A percentile compares a stretch with the other conserved stretches of the same genome.
Conservation (phyloP, 2,329 filamentous ascomycete genomes). For the Tricladium varicosporioides region DNA sequence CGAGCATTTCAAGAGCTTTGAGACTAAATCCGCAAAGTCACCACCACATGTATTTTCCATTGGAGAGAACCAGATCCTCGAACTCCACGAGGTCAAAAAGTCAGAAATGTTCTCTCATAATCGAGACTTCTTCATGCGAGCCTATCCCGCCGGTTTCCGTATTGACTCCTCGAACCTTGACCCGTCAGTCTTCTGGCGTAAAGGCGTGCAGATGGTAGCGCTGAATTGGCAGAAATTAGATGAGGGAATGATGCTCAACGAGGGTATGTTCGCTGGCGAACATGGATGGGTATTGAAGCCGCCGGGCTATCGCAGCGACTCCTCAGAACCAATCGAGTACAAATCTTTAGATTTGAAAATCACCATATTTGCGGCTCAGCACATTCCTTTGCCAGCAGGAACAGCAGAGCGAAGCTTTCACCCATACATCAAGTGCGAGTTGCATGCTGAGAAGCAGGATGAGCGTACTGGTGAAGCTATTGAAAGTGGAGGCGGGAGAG, state of each 20-base stretch:
- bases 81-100: slow-evolving; percentile 53
- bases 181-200: slow-evolving; percentile 80
- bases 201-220: slow-evolving; percentile 86
- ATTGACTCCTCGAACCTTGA: slow-evolving; percentile 85
- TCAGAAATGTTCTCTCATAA: slow-evolving; percentile 76
- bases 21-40: slow-evolving; percentile 58
- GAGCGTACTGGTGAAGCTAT: slow-evolving; percentile 35
- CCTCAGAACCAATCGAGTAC: slow-evolving; percentile 35
- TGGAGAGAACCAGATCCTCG: slow-evolving; percentile 62
- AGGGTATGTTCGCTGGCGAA: slow-evolving; percentile 83
- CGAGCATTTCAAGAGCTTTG: slow-evolving; percentile 74
- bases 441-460: slow-evolving; percentile 69
- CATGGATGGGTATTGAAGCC: slow-evolving; percentile 87
- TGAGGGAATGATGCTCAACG: slow-evolving; percentile 93
- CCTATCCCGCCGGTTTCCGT: slow-evolving; percentile 80
- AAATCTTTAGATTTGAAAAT: slow-evolving; percentile 66
- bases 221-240: slow-evolving; percentile 93
- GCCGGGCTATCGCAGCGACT: slow-evolving; percentile 59
- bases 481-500: slow-evolving; percentile 46
- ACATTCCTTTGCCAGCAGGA: slow-evolving; percentile 64
- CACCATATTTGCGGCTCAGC: slow-evolving; percentile 73
- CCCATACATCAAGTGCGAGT: slow-evolving; percentile 74
- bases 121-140: slow-evolving; percentile 76
- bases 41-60: slow-evolving; percentile 68
- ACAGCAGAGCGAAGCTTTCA: slow-evolving; percentile 53